Base-by-base conservation (phyloP, 2,329 filamentous ascomycete genomes). In the Colletotrichum gigasporum region DNA sequence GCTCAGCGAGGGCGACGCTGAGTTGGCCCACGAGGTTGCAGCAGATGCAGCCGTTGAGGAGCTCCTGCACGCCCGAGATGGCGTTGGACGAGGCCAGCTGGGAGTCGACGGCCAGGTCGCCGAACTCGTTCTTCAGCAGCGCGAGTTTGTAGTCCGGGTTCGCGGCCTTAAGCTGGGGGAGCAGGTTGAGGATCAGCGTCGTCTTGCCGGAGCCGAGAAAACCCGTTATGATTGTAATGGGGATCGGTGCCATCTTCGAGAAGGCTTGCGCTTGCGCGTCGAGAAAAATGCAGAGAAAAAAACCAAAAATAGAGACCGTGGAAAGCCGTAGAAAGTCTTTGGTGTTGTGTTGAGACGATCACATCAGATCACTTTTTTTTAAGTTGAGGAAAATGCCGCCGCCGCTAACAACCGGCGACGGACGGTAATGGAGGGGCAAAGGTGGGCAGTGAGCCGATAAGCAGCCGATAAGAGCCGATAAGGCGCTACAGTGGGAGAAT, bases 21-120 rank as follows among this genome's bases (percentile, higher is more conserved):
- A 99, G 88, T 77, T 97, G 93, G 14, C 96, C 96, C 65, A 99
- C 95, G 24, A 98, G 90, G 76, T 98, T 98, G 82, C 96, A 99
- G 86, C 96, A 99, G 78, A 99, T 98, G 80, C 96, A 98, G 69
- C 95, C 96, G 76, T 97, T 97, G 56, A 99, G 90, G 1, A 99
- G 86, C 78, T 99, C 96, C 71, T 92, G 91, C 4, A 97, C 94
- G 58, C 94, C 95, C 1, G 93, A 91, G 70, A 99, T 94, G 67
- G 94, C 90, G 51, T 88, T 88, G 12, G 91, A 91, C 0, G 91
- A 85, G 14, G 96, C 95, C 28, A 99, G 90, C 76, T 97, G 92
- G 1, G 92, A 96, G 82, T 99, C 96, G 75, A 99, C 86, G 34
- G 94, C 94, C 41, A 99, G 80, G 76, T 98, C 94, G 74, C 96